Conservation (phyloP, 345 rosid species). For the Eucalyptus leucophloia region DNA sequence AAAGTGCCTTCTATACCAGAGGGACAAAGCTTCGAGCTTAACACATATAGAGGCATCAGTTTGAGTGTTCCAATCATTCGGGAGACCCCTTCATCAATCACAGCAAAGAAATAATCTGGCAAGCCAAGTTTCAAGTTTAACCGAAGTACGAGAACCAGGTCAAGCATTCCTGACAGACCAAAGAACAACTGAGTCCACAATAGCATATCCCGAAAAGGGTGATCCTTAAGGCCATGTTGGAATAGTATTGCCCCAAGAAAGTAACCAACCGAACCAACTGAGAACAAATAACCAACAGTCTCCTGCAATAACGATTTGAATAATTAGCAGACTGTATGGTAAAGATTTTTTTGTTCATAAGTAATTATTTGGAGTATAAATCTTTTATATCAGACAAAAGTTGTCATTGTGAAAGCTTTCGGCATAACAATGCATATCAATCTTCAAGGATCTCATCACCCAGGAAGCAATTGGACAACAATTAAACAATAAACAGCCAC, state of each 20-base stretch:
- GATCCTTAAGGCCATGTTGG: slow-evolving; percentile 44
- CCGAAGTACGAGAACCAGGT: slow-evolving; percentile 48
- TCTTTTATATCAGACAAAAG: neutral
- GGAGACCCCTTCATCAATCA: slow-evolving; percentile 42
- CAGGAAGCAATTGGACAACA: neutral
- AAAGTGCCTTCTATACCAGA: slow-evolving; percentile 70
- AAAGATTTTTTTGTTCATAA: neutral
- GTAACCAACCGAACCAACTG: slow-evolving; percentile 57
- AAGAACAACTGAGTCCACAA: slow-evolving; percentile 56
- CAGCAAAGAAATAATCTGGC: slow-evolving; percentile 59
- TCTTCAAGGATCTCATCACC: neutral
- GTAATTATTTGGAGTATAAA: neutral
- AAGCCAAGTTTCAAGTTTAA: slow-evolving; percentile 48
- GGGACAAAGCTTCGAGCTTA: slow-evolving; percentile 71
- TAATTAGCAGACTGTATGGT: neutral
- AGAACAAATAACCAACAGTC: slow-evolving; percentile 51
- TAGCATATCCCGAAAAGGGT: slow-evolving; percentile 35
- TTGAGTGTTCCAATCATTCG: slow-evolving; percentile 47
- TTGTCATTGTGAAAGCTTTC: neutral
- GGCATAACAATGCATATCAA: neutral
- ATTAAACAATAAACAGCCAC: neutral
- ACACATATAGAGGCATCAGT: slow-evolving; percentile 69
- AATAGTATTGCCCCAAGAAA: slow-evolving; percentile 53
- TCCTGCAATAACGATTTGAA: slow-evolving; percentile 21
- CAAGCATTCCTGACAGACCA: slow-evolving; percentile 56